A percentile compares a stretch with the other conserved stretches of the same genome.
Conservation (phyloP, 2,329 filamentous ascomycete genomes). For the Pleoardoris graminearum region DNA sequence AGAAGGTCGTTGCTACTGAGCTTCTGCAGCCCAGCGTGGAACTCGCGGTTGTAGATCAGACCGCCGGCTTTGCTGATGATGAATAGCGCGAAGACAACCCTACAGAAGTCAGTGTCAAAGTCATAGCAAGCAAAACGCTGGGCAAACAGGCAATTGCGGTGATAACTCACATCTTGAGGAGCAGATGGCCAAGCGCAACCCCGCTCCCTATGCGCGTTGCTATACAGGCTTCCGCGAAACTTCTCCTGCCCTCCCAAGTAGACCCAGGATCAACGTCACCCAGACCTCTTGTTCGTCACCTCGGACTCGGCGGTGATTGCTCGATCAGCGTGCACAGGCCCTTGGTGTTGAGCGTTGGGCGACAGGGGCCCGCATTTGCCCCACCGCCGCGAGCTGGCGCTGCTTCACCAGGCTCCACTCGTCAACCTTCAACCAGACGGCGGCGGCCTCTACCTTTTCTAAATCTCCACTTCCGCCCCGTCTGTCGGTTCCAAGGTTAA, state of each 20-base stretch:
- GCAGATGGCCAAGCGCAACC: background rate
- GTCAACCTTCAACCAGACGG: conserved; percentile 6
- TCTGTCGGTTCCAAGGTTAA: background rate
- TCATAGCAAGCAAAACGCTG: background rate
- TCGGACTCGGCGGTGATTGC: background rate
- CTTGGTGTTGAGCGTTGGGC: conserved; percentile 4
- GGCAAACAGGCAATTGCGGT: background rate
- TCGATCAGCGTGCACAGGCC: background rate
- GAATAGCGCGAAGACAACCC: conserved; percentile 93
- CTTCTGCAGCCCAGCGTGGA: conserved; percentile 83
- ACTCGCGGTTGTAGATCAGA: conserved; percentile 93
- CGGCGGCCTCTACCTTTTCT: conserved; percentile 10
- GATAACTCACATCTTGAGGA: background rate
- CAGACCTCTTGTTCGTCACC: background rate
- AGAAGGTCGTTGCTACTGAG: conserved; percentile 95
- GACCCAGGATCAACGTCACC: background rate
- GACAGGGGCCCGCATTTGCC: conserved; percentile 17
- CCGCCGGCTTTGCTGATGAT: conserved; percentile 99
- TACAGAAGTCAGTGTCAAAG: conserved; percentile 46
- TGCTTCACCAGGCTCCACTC: conserved; percentile 17
- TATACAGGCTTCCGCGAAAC: background rate
- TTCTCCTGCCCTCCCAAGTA: background rate
- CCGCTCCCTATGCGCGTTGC: background rate
- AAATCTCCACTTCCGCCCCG: no score
- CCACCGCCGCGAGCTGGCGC: conserved; percentile 13